Percentiles rank a stretch among this genome's conserved stretches.
phyloP scores from a whole-genome alignment of 768 basidiomycete species.

The Cyclocybe aegerita region DNA sequence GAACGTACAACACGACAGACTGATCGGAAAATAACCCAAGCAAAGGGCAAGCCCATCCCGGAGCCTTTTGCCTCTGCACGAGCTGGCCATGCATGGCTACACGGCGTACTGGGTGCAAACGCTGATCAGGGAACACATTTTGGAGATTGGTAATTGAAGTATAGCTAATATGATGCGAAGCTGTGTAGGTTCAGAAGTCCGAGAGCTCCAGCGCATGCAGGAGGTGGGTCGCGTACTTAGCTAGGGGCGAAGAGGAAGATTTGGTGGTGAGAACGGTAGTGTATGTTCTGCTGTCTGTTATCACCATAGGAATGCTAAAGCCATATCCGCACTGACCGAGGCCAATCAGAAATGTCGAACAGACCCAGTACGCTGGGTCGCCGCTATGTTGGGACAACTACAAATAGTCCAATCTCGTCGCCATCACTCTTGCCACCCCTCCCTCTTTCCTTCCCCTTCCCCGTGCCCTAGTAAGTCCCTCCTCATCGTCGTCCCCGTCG shows the following conservation, averaged over 20 bases:
- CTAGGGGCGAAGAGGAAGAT: background rate
- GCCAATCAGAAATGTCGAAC: constrained; percentile 27
- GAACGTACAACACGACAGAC: no score
- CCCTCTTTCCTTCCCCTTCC: constrained; percentile 29
- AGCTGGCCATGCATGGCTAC: no score
- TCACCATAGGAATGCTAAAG: constrained; percentile 29
- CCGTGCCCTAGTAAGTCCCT: constrained; percentile 36
- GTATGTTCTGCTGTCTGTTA: constrained; percentile 2
- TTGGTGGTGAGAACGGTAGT: background rate
- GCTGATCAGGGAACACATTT: no score
- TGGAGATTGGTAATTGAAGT: no score
- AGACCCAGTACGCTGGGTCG: constrained; percentile 24
- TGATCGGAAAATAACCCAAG: no score
- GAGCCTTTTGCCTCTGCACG: no score
- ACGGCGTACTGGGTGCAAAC: no score
- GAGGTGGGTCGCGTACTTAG: background rate
- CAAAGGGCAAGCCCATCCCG: no score
- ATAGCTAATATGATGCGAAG: no score
- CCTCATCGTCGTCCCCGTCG: background rate
- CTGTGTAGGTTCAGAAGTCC: no score
- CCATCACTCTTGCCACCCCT: constrained; percentile 24
- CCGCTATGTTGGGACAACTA: constrained; percentile 23
- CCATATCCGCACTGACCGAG: constrained; percentile 26
- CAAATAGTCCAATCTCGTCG: constrained; percentile 35
- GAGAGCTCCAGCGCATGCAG: no score